Conservation (phyloP, 176 grass and related monocot genomes). For the Saccharum spontaneum region DNA sequence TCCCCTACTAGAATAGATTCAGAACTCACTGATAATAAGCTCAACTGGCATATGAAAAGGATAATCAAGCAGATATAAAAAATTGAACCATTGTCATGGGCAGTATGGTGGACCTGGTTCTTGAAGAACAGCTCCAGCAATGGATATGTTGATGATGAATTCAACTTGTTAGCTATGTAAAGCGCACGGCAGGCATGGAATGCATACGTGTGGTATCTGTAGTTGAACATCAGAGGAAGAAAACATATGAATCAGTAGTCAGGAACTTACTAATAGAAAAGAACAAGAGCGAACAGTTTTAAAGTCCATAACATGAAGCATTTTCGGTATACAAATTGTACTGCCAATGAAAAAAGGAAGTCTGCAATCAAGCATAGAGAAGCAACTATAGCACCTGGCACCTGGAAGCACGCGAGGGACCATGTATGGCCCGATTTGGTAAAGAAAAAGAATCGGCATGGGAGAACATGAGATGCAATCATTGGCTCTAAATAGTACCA, state of each 20-base stretch:
- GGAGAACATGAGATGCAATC: background rate
- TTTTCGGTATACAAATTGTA: background rate
- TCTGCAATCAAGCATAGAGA: background rate
- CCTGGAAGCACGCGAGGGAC: background rate
- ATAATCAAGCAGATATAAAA: background rate
- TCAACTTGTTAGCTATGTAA: constrained; percentile 89
- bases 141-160: constrained; percentile 79
- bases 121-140: constrained; percentile 89
- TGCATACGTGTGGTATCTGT: constrained; percentile 87
- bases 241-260: background rate
- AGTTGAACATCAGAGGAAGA: constrained; percentile 10
- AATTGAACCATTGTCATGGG: background rate
- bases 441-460: background rate
- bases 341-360: background rate
- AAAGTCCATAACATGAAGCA: background rate
- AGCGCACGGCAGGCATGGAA: constrained; percentile 81
- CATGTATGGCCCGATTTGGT: background rate
- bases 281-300: background rate
- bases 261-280: background rate
- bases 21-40: background rate
- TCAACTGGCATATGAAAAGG: background rate
- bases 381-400: background rate
- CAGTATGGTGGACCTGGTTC: constrained; percentile 56
- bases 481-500: background rate
- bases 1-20: background rate